Evolutionary conservation across 331 rosid species (phyloP).

Genomic region (Spiraea crenata): DNA sequence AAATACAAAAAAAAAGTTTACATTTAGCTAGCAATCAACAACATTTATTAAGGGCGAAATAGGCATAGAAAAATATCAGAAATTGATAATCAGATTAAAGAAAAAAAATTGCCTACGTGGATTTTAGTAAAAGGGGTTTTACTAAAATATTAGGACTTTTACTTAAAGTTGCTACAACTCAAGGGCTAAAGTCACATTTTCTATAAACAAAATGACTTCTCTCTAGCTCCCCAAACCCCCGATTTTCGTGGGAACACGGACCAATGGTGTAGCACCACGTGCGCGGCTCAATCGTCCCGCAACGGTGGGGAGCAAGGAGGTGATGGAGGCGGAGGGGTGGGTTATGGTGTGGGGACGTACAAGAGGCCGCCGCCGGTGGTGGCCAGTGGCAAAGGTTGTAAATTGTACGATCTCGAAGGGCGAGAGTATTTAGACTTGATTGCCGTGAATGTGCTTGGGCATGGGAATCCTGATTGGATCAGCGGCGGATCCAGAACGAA

Average conservation of each 20-base stretch:
- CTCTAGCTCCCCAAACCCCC: slow-evolving; percentile 11
- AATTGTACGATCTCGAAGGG: slow-evolving; percentile 63
- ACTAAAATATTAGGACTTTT: no score
- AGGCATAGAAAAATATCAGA: no score
- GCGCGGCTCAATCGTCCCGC: slow-evolving; percentile 18
- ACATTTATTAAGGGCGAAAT: no score
- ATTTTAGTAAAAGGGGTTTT: no score
- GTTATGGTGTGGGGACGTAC: slow-evolving; percentile 70
- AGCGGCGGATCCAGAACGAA: no score
- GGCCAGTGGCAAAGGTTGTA: slow-evolving; percentile 59
- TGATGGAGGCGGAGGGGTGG: slow-evolving; percentile 61
- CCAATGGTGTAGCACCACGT: slow-evolving; percentile 3
- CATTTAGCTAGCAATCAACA: no score
- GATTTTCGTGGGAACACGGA: background rate
- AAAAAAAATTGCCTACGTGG: no score
- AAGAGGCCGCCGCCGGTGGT: slow-evolving; percentile 60
- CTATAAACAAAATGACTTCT: background rate
- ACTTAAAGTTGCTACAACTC: no score
- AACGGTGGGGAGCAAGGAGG: slow-evolving; percentile 37
- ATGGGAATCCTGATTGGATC: slow-evolving; percentile 74
- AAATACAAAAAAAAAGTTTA: no score
- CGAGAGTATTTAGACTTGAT: slow-evolving; percentile 68
- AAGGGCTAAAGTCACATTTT: no score
- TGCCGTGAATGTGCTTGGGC: slow-evolving; percentile 77
- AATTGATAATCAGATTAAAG: no score